Conservation (phyloP, 805 yeast species). For the Monosporozyma servazzii region DNA sequence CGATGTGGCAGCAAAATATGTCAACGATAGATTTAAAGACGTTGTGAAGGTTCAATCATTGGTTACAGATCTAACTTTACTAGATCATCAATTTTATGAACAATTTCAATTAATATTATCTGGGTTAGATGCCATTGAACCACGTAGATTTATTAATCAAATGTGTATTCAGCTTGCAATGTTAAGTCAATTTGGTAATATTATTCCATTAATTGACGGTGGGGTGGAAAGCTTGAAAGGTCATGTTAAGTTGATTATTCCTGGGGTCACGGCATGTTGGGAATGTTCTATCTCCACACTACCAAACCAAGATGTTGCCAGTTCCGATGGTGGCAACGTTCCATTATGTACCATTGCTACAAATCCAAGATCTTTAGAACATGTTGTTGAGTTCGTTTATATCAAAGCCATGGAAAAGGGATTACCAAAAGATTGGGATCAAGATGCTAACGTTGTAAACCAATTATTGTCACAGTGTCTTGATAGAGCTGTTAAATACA, state of each 20-base stretch:
- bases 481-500: conserved; percentile 52
- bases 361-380: conserved; percentile 90
- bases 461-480: conserved; percentile 50
- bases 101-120: conserved; percentile 69
- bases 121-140: conserved; percentile 84
- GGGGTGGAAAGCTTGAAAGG: conserved; percentile 95
- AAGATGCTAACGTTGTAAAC: conserved; percentile 47
- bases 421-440: conserved; percentile 55
- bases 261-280: conserved; percentile 80
- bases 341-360: conserved; percentile 93
- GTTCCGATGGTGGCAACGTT: conserved; percentile 34
- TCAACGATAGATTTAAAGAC: conserved; percentile 24
- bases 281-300: conserved; percentile 82
- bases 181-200: conserved; percentile 36
- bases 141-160: conserved; percentile 82
- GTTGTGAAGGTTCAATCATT: conserved; percentile 46
- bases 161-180: conserved; percentile 57
- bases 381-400: conserved; percentile 86
- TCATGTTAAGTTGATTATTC: conserved; percentile 78
- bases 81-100: conserved; percentile 50
- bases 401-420: conserved; percentile 44
- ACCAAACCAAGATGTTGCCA: conserved; percentile 38
- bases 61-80: conserved; percentile 57
- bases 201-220: conserved; percentile 77
- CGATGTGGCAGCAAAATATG: conserved; percentile 57